These are phyloP conservation scores for Phaffia tasmanica DNA, from an alignment of 768 basidiomycete species.

Conservation along the genomic window DNA sequence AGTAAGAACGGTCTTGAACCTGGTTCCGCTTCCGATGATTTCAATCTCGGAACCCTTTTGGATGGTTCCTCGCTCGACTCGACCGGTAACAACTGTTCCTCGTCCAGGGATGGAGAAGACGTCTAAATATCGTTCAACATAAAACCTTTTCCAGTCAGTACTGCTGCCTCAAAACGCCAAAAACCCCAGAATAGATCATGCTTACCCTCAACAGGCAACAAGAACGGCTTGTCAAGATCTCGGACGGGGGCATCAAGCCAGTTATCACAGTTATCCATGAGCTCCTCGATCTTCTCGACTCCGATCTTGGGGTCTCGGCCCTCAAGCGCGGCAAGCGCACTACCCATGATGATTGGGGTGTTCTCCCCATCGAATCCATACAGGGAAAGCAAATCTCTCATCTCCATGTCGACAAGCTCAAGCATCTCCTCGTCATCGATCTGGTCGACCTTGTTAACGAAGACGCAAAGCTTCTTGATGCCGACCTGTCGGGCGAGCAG, in stretches of 20 bases:
- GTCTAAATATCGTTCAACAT: constrained; percentile 41
- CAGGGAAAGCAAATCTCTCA: constrained; percentile 80
- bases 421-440: constrained; percentile 96
- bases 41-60: constrained; percentile 89
- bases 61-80: constrained; percentile 84
- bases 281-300: constrained; percentile 61
- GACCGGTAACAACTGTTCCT: constrained; percentile 93
- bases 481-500: constrained; percentile 97
- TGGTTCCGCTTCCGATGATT: constrained; percentile 68
- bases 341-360: constrained; percentile 97
- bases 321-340: constrained; percentile 88
- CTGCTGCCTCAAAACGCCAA: not conserved
- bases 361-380: constrained; percentile 96
- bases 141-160: too few species aligned
- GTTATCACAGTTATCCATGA: constrained; percentile 74
- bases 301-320: constrained; percentile 72
- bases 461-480: constrained; percentile 92
- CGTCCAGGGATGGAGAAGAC: constrained; percentile 97
- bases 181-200: not conserved
- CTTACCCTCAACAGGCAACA: constrained; percentile 79
- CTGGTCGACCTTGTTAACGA: constrained; percentile 98
- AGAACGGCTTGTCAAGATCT: constrained; percentile 97
- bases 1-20: constrained; percentile 82
- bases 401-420: constrained; percentile 99
- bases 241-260: constrained; percentile 93